phyloP scores from a whole-genome alignment of 495 filamentous ascomycete genomes.

The Penicillium maclennaniae region DNA sequence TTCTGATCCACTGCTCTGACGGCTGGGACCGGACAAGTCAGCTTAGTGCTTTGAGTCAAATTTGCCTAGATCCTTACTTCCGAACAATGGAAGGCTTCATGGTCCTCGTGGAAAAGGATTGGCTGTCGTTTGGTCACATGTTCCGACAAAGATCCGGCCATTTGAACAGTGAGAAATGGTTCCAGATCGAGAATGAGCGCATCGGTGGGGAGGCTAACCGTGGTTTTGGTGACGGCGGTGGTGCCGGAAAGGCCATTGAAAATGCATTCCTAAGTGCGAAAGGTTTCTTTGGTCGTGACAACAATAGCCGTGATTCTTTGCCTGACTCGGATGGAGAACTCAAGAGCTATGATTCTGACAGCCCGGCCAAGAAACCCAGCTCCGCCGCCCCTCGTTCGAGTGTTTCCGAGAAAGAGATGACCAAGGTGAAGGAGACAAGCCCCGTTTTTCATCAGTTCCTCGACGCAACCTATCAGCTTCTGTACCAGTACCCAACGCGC shows the following conservation, averaged over 20 bases:
- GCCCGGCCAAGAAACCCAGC: conserved; percentile 40
- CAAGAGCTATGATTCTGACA: conserved; percentile 50
- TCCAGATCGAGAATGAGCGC: conserved; percentile 70
- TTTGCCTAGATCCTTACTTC: conserved; percentile 95
- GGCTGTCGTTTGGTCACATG: conserved; percentile 97
- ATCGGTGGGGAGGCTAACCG: conserved; percentile 45
- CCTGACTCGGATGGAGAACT: conserved; percentile 59
- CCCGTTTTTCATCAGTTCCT: conserved; percentile 98
- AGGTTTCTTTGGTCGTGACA: conserved; percentile 81
- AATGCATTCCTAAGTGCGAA: conserved; percentile 84
- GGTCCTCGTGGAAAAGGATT: conserved; percentile 93
- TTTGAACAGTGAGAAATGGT: conserved; percentile 91
- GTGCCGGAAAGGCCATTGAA: conserved; percentile 74
- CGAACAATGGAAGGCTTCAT: conserved; percentile 95
- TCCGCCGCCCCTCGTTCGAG: conserved; percentile 33
- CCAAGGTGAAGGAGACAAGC: conserved; percentile 79
- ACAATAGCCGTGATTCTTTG: conserved; percentile 61
- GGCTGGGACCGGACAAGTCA: conserved; percentile 98
- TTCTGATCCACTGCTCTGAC: conserved; percentile 95
- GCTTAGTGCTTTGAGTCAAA: conserved; percentile 86
- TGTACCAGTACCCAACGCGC: conserved; percentile 79
- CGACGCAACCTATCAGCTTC: conserved; percentile 88
- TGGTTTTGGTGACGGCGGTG: conserved; percentile 47
- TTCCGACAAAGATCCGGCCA: conserved; percentile 86
- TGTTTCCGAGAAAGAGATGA: conserved; percentile 50